Percentiles rank a stretch among this genome's conserved stretches.
Conservation (phyloP, 2,329 filamentous ascomycete species). For the Juglanconis oblonga region DNA sequence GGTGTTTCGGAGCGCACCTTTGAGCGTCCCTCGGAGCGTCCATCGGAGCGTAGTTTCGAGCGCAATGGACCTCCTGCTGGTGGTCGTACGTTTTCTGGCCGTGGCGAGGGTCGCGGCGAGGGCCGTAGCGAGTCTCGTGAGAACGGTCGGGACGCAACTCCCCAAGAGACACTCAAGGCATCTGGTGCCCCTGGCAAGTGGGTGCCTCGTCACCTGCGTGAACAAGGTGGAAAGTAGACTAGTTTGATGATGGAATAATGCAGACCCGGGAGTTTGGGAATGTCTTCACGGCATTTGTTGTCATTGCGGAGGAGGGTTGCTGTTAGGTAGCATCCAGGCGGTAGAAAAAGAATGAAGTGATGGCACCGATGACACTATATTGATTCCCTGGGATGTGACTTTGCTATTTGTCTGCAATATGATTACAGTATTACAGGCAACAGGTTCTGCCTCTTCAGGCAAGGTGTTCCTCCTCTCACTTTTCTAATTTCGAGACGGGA, state of each 20-base stretch:
- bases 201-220: conserved; percentile 45
- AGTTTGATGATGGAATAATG: conserved; percentile 3
- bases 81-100: conserved; percentile 32
- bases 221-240: conserved; percentile 14
- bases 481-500: no score
- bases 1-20: background rate
- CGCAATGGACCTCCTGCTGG: conserved; percentile 22
- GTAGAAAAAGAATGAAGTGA: conserved; percentile 14
- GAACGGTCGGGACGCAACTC: conserved; percentile 37
- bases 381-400: no score
- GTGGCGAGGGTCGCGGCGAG: conserved; percentile 35
- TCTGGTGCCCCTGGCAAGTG: conserved; percentile 57
- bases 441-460: no score
- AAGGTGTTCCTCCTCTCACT: no score
- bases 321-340: conserved; percentile 12
- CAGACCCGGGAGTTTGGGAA: conserved; percentile 5
- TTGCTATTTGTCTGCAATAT: background rate
- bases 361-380: background rate
- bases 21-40: background rate
- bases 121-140: conserved; percentile 43
- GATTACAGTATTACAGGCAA: no score
- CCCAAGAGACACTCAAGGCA: conserved; percentile 48
- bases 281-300: conserved; percentile 3
- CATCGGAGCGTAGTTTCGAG: conserved; percentile 10
- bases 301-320: conserved; percentile 10